Base-by-base conservation (phyloP, 1,284 basidiomycete genomes). In the Flammula alnicola region DNA sequence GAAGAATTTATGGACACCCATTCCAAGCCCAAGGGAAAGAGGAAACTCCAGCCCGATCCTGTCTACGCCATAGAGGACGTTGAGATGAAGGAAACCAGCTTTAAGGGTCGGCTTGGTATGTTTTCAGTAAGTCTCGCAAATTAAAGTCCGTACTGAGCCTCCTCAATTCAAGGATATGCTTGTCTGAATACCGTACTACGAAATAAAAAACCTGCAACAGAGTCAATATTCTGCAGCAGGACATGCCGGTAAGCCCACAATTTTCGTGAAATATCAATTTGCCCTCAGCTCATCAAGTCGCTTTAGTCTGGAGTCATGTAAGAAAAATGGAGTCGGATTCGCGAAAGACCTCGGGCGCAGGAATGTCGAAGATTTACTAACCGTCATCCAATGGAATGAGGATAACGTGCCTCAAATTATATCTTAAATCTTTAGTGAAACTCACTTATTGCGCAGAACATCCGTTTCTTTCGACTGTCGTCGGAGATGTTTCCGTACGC, bases 401-500 rank as follows among this genome's bases (percentile, higher is more conserved):
- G 78, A 80, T 40, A 87, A 93, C 67, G 79, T 80, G 63, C 41
- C 72, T 63, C 23, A 30, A n/a, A 32, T n/a, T 29, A 31, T 5
- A 37, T 31, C 26, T 36, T 26, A 25, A 5, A 37, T 11, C n/a
- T n/a, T n/a, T n/a, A n/a, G n/a, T 29, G 38, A 5, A 32, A 23
- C 11, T n/a, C n/a, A 29, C 14, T 9, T 23, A 16, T 12, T 36
- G 2, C 8, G 1, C 44, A 80, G 76, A 76, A 81, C 36, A 91
- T 93, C 46, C 80, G 79, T 23, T 92, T 93, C 68, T 80, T 95
- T 70, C 82, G 91, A 36, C 68, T 96, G 58, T 94, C 93, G 0
- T 91, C 88, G 3, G 91, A 94, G 57, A 87, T 96, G 79, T 95
- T 96, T 65, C 93, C 94, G 1, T 96, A 91, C 60, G 93, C 93